Evolutionary conservation across 805 yeast species (phyloP), one percentile per base, ranked within the genome.

Genomic region (Candida verbasci): DNA sequence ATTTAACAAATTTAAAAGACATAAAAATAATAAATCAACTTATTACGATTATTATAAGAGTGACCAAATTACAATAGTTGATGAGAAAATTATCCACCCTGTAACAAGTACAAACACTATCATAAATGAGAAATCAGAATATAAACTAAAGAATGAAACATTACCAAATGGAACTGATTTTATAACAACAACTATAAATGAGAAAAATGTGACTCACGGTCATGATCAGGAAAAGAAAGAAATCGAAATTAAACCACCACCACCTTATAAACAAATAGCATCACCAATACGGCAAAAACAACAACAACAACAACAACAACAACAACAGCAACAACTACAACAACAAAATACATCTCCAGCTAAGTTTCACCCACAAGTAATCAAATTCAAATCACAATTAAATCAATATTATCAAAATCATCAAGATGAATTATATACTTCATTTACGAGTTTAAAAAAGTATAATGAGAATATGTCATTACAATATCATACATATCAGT

Each of bases 61-160:
- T 24, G 33, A 28, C 20, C 38, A 35, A 20, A 24, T 35, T 11
- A 35, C 38, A 9, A 28, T 35, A 12, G 25, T 35, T 14, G 37
- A 28, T 12, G 28, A 25, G 9, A 25, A 25, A 25, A 25, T 25
- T 11, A 27, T 18, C 6, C 22, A 20, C 6, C 22, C 9, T n/a
- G n/a, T n/a, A n/a, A n/a, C n/a, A n/a, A n/a, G n/a, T 9, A 20
- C 22, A 6, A 4, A 7, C 8, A 23, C 24, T 9, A 23, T 11
- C 6, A 15, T 31, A 4, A 17, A 23, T 24, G 28, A 31, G 15
- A 23, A 31, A 17, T 4, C 27, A 17, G 24, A 29, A 10, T 18
- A 18, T 6, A 11, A 14, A n/a, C n/a, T n/a, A 6, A 17, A 11
- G 6, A 12, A 11, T 22, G 33, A 21, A 12, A 21, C 11, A 22